These are phyloP conservation scores for Cucumis cinereus DNA, from an alignment of 306 rosid species.

Conservation along the genomic window DNA sequence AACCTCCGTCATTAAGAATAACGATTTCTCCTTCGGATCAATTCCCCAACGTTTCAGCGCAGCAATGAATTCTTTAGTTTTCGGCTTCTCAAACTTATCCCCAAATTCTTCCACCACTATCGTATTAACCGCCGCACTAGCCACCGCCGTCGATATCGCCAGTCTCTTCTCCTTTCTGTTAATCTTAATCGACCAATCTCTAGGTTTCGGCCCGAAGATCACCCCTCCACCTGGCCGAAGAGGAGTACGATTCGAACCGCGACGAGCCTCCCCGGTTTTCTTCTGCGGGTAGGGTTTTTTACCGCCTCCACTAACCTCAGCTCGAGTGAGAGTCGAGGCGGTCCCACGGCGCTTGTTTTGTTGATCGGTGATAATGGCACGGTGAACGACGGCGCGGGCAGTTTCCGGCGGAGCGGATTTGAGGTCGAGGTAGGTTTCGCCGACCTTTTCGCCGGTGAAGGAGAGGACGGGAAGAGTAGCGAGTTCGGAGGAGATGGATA, in stretches of 20 bases:
- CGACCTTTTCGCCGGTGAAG: slow-evolving; percentile 59
- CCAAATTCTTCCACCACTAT: slow-evolving; percentile 76
- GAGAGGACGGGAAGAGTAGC: slow-evolving; percentile 81
- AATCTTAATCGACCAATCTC: slow-evolving; percentile 86
- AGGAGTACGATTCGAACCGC: slow-evolving; percentile 63
- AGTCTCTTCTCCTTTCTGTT: slow-evolving; percentile 78
- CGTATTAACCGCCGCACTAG: slow-evolving; percentile 59
- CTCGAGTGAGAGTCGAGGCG: slow-evolving; percentile 84
- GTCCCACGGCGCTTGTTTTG: slow-evolving; percentile 97
- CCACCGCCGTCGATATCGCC: slow-evolving; percentile 79
- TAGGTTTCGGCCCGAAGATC: slow-evolving; percentile 74
- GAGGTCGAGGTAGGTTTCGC: slow-evolving; percentile 63
- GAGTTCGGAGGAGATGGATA: slow-evolving; percentile 36
- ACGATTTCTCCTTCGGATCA: slow-evolving; percentile 66
- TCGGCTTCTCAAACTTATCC: slow-evolving; percentile 61
- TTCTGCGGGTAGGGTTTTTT: slow-evolving; percentile 68
- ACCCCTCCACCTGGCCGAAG: slow-evolving; percentile 91
- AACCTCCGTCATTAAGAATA: slow-evolving; percentile 61
- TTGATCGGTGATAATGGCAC: slow-evolving; percentile 69
- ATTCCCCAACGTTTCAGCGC: slow-evolving; percentile 89
- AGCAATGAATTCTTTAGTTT: slow-evolving; percentile 66
- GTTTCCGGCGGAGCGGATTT: slow-evolving; percentile 63
- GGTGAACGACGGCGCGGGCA: slow-evolving; percentile 90
- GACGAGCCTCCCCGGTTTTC: slow-evolving; percentile 81
- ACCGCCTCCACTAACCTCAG: slow-evolving; percentile 81